These are phyloP conservation scores for Nitzschia sp. DNA, from an alignment of 108 stramenopile genomes.

Conservation along the genomic window DNA sequence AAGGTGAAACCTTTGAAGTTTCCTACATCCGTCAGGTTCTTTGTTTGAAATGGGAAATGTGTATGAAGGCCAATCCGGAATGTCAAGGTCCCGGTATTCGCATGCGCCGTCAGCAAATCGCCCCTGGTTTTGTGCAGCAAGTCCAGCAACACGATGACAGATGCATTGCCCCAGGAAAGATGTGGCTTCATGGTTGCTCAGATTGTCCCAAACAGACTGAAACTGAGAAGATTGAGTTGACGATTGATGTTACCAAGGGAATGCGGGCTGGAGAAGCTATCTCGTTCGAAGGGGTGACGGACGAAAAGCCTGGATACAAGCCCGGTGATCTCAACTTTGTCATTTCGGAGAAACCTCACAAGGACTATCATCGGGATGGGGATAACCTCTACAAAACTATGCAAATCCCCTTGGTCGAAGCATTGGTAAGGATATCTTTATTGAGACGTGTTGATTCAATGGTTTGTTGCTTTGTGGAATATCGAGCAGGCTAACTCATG, in stretches of 20 bases:
- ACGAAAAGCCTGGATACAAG: slow-evolving; percentile 86
- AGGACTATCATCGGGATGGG: slow-evolving; percentile 73
- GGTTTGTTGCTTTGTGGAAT: not conserved
- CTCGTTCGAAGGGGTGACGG: slow-evolving; percentile 86
- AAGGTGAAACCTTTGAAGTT: slow-evolving; percentile 90
- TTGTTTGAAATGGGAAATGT: slow-evolving; percentile 91
- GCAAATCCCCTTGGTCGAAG: slow-evolving; percentile 88
- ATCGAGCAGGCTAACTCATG: not conserved
- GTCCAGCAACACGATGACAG: slow-evolving; percentile 88
- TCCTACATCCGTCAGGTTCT: slow-evolving; percentile 88
- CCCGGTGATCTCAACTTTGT: slow-evolving; percentile 82
- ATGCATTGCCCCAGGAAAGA: slow-evolving; percentile 92
- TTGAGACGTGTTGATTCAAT: not conserved
- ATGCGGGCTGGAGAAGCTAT: slow-evolving; percentile 80
- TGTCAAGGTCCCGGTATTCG: slow-evolving; percentile 92
- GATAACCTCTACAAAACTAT: slow-evolving; percentile 84
- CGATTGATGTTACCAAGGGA: slow-evolving; percentile 85
- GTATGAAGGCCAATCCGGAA: slow-evolving; percentile 75
- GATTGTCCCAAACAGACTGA: slow-evolving; percentile 91
- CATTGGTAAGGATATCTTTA: slow-evolving; percentile 60
- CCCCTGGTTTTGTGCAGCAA: slow-evolving; percentile 98
- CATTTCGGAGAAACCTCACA: slow-evolving; percentile 52
- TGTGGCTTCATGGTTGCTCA: slow-evolving; percentile 84
- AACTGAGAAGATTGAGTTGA: slow-evolving; percentile 91
- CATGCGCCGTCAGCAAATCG: slow-evolving; percentile 90